Base-by-base conservation (phyloP, 108 stramenopile species). In the Parietichytrium sp. region DNA sequence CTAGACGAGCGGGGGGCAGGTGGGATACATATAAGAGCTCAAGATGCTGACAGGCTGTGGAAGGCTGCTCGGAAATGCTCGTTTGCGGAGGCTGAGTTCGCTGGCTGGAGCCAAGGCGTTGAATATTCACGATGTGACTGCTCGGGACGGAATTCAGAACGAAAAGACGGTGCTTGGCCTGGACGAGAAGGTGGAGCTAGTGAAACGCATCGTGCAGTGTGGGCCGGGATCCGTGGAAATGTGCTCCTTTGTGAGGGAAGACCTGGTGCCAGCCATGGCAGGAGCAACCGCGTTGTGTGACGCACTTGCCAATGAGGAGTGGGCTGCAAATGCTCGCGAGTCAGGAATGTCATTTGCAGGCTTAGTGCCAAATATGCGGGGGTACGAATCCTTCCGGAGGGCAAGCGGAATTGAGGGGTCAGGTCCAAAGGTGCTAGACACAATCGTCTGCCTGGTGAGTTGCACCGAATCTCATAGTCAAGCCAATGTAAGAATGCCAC, bases 401-500 rank as follows among this genome's bases (percentile, higher is more conserved):
- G 61, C 61, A 6, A n/a, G 38, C 61, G 45, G 36, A n/a, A 42
- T 23, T 2, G 1, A 25, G 10, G 61, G 61, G 23, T 33, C 10
- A n/a, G 25, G 52, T 15, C 52, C 61, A 7, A 12, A 33, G 6
- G 61, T 72, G 29, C 61, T 72, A 12, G 61, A 72, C 42, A 45
- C 45, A 23, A 72, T 72, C 42, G 45, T 42, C 1, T 36, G 38
- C 42, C 20, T 72, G 61, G 61, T 72, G 61, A 72, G 61, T 42
- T 72, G 61, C 61, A 72, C 61, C 10, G 61, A 72, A 72, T 72
- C 61, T 8, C 61, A 72, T 20, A 72, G 61, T 42, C 36, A 72
- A 42, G 61, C 61, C 61, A 72, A 72, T 25, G 61, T 72, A 0
- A 33, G 61, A 6, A 72, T 72, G 61, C 36, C 38, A 33, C 36